Conservation (phyloP, 352 stramenopile species). For the Globisporangium irregulare region DNA sequence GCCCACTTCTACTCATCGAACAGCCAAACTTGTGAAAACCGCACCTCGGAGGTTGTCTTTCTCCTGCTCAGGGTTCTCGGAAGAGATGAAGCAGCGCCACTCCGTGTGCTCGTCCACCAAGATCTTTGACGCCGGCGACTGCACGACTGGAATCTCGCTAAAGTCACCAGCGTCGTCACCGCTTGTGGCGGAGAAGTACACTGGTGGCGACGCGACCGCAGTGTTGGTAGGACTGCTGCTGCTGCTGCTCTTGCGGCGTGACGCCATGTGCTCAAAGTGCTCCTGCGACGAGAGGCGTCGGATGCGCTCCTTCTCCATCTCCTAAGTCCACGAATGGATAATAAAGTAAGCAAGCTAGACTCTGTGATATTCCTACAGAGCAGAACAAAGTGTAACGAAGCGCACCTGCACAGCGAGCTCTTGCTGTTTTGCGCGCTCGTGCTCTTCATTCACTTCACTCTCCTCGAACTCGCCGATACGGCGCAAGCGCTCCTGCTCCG, state of each 20-base stretch:
- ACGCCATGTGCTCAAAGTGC: slow-evolving; percentile 33
- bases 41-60: slow-evolving; percentile 56
- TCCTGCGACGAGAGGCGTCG: slow-evolving; percentile 51
- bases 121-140: slow-evolving; percentile 51
- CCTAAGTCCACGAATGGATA: slow-evolving; percentile 11
- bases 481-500: slow-evolving; percentile 45
- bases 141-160: slow-evolving; percentile 65
- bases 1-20: background rate
- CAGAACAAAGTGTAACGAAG: background rate
- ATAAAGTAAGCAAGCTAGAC: background rate
- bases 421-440: slow-evolving; percentile 29
- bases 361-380: too few relatives aligned
- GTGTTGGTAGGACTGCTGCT: background rate
- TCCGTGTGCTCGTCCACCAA: slow-evolving; percentile 56
- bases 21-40: background rate
- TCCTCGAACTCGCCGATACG: slow-evolving; percentile 42
- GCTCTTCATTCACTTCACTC: slow-evolving; percentile 17
- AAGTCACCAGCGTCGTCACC: slow-evolving; percentile 19
- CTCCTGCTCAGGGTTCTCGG: slow-evolving; percentile 57
- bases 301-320: slow-evolving; percentile 56
- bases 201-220: background rate
- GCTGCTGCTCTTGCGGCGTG: slow-evolving; percentile 17
- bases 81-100: slow-evolving; percentile 69
- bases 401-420: slow-evolving; percentile 31
- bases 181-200: background rate